phyloP scores from a whole-genome alignment of 192 early-diverging fungal genomes.

The Rhizophlyctis rosea region DNA sequence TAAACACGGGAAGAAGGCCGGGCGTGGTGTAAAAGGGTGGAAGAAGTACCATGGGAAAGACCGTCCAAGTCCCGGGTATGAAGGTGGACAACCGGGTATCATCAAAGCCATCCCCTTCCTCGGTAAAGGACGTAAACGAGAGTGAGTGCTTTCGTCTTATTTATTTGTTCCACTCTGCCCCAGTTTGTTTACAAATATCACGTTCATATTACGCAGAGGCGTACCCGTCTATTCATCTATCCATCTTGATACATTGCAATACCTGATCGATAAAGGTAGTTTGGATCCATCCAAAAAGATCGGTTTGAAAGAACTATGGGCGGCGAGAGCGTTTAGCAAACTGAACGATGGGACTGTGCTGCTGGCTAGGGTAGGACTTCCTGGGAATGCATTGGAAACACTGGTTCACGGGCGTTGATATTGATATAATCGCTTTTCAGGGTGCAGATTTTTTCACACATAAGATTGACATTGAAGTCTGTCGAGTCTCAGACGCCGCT shows the following conservation, averaged over 20 bases:
- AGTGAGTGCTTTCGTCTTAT: too few species aligned
- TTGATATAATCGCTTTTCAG: constrained; percentile 38
- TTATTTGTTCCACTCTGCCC: too few species aligned
- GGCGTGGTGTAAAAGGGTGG: constrained; percentile 89
- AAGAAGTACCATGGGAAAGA: constrained; percentile 74
- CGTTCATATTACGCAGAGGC: constrained; percentile 10
- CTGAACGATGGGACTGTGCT: constrained; percentile 86
- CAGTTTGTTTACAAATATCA: too few species aligned
- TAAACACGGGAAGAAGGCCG: constrained; percentile 85
- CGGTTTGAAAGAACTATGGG: constrained; percentile 72
- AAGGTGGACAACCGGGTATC: constrained; percentile 91
- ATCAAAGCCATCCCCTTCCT: constrained; percentile 80
- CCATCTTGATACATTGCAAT: constrained; percentile 86
- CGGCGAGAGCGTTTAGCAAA: constrained; percentile 62
- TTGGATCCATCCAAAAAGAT: constrained; percentile 78
- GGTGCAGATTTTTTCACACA: constrained; percentile 75
- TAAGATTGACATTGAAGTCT: constrained; percentile 81
- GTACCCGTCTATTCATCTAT: constrained; percentile 34
- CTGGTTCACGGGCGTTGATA: not conserved
- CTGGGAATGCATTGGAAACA: not conserved
- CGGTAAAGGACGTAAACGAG: too few species aligned
- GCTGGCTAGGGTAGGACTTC: constrained; percentile 42
- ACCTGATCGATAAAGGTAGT: constrained; percentile 83
- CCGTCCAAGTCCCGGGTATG: constrained; percentile 78
- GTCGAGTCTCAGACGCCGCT: constrained; percentile 71